Evolutionary conservation across 192 early-diverging fungal genomes (phyloP), one percentile per base, ranked within the genome.

Genomic region (Podila epigama): DNA sequence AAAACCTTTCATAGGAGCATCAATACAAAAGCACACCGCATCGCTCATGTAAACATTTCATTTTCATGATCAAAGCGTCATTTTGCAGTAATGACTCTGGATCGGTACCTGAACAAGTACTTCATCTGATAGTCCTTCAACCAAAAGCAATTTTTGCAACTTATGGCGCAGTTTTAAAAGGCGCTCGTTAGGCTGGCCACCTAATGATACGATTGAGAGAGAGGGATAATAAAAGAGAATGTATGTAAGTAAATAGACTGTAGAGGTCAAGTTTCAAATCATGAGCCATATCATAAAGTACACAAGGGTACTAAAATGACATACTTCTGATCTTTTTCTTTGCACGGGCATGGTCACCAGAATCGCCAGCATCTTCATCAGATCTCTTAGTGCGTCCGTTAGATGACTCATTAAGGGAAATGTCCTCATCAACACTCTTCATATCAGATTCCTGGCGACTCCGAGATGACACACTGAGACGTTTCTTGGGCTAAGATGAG

Each of bases 71-170:
- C n/a, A n/a, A n/a, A n/a, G n/a, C n/a, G n/a, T n/a, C n/a, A n/a
- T n/a, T n/a, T n/a, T n/a, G n/a, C n/a, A n/a, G n/a, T n/a, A n/a
- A n/a, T n/a, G n/a, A n/a, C n/a, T n/a, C n/a, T n/a, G n/a, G n/a
- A n/a, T n/a, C n/a, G n/a, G n/a, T 75, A 77, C 72, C 68, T 68
- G 65, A 58, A 70, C 42, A 2, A 67, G 39, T 9, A 63, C 56
- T 20, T 77, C 75, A 37, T 72, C 70, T n/a, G 62, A 52, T n/a
- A 72, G 39, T 18, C 70, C 70, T 28, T 72, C 70, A 13, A 65
- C 70, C 37, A 81, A 35, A 53, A 70, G 72, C 15, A 81, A 29
- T 51, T 75, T 75, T 51, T 81, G 80, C 33, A 81, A 68, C n/a
- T 70, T 81, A 39, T 81, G 80, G 51, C 80, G 60, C 33, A 81